phyloP scores from a whole-genome alignment of 805 yeast species.

The Cyberlindnera mrakii region DNA sequence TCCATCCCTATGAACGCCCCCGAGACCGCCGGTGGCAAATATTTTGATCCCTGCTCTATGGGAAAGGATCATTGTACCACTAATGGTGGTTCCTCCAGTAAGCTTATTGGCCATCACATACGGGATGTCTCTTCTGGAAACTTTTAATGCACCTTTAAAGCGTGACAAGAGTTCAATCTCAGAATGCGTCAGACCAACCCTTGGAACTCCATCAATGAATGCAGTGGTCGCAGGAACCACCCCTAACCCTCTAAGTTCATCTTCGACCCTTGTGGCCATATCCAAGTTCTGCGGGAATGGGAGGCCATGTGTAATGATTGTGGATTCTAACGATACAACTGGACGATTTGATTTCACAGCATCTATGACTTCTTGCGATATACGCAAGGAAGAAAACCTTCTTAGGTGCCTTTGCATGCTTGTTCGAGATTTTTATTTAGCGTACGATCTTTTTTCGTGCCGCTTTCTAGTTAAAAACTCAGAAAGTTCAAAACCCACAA shows the following conservation, averaged over 20 bases:
- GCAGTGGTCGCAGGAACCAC: constrained; percentile 85
- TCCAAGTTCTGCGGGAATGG: constrained; percentile 72
- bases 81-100: constrained; percentile 88
- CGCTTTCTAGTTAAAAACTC: too few species aligned
- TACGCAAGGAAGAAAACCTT: constrained; percentile 11
- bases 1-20: constrained; percentile 84
- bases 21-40: constrained; percentile 91
- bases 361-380: constrained; percentile 46
- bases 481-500: too few species aligned
- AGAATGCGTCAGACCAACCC: constrained; percentile 50
- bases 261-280: constrained; percentile 70
- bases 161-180: constrained; percentile 45
- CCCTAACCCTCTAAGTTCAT: constrained; percentile 50
- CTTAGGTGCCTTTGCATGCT: neutral
- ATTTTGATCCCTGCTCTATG: constrained; percentile 70
- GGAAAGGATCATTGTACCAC: constrained; percentile 82
- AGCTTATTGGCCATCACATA: constrained; percentile 54
- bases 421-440: neutral
- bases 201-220: constrained; percentile 63
- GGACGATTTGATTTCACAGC: constrained; percentile 58
- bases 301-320: constrained; percentile 85
- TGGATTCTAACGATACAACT: constrained; percentile 77
- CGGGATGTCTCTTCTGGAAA: constrained; percentile 78
- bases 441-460: too few species aligned
- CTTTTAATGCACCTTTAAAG: constrained; percentile 41